Conservation (phyloP, 768 basidiomycete species). For the Dendrothele bispora region DNA sequence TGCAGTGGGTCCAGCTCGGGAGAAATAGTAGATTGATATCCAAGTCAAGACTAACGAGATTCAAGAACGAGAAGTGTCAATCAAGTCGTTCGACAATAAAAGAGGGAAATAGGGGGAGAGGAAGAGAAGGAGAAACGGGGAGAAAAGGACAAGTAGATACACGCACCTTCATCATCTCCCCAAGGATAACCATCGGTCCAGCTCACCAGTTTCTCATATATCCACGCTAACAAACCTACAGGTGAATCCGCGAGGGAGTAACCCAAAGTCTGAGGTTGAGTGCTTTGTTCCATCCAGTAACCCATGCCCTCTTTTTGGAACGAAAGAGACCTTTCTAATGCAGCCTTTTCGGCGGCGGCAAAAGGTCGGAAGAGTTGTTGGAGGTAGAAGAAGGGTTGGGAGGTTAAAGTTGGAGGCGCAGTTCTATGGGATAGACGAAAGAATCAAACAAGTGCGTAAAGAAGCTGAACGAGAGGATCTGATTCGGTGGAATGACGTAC, state of each 20-base stretch:
- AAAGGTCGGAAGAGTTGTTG: constrained; percentile 9
- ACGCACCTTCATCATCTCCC: constrained; percentile 36
- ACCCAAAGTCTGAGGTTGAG: constrained; percentile 36
- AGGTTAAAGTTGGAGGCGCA: not conserved
- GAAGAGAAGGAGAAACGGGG: too few species aligned
- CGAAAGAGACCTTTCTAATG: constrained; percentile 16
- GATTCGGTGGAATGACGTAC: too few species aligned
- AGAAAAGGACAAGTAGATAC: not conserved
- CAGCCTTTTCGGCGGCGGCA: constrained; percentile 30
- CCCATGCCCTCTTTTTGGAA: constrained; percentile 19
- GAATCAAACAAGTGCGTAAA: too few species aligned
- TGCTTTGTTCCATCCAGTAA: constrained; percentile 26
- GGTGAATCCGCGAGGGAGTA: constrained; percentile 45
- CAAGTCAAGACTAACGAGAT: constrained; percentile 61
- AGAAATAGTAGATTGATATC: constrained; percentile 61
- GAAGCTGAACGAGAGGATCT: not conserved
- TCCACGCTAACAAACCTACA: constrained; percentile 37
- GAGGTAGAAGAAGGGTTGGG: constrained; percentile 8
- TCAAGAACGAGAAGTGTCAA: too few species aligned
- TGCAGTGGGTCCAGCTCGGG: constrained; percentile 56
- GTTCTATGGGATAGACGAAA: constrained; percentile 8
- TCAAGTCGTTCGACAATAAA: too few species aligned
- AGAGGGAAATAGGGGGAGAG: not conserved
- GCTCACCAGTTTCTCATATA: constrained; percentile 31
- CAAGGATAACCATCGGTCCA: constrained; percentile 43